Evolutionary conservation across 768 basidiomycete species (phyloP).

Genomic region (Coprinellus aureogranulatus): DNA sequence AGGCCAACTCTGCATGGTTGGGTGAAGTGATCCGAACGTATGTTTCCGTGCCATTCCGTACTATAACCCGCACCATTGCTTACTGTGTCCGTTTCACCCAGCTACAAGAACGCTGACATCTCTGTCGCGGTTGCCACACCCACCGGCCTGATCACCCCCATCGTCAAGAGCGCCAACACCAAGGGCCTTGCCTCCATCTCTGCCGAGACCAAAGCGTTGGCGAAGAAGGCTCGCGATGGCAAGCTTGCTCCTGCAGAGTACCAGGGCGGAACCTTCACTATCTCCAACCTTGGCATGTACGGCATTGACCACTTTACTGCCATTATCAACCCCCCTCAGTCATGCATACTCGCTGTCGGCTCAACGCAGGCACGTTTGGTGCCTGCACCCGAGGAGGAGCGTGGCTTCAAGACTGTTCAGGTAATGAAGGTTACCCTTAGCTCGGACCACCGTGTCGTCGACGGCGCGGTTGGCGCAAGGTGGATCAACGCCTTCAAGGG

Average conservation of each 20-base stretch:
- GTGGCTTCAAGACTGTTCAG: conserved; percentile 89
- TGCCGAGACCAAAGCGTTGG: conserved; percentile 85
- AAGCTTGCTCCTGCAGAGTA: conserved; percentile 95
- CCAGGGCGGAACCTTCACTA: conserved; percentile 98
- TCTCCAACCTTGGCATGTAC: conserved; percentile 99
- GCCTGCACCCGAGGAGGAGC: conserved; percentile 84
- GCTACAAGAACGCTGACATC: conserved; percentile 97
- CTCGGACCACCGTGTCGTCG: conserved; percentile 93
- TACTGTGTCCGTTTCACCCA: conserved; percentile 22
- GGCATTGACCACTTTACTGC: conserved; percentile 95
- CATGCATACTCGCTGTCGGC: conserved; percentile 95
- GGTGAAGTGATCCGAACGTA: conserved; percentile 95
- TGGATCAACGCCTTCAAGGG: conserved; percentile 95
- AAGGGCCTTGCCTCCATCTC: conserved; percentile 95
- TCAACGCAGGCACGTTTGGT: conserved; percentile 82
- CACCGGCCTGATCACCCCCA: conserved; percentile 94
- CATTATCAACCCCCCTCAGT: conserved; percentile 98
- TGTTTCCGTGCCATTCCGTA: conserved; percentile 28
- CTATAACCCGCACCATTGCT: neutral
- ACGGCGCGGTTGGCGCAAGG: conserved; percentile 91
- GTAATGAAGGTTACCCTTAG: conserved; percentile 96
- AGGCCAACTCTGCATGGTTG: conserved; percentile 97
- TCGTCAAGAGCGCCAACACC: conserved; percentile 87
- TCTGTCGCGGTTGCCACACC: conserved; percentile 97
- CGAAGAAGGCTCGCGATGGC: conserved; percentile 94